These are phyloP conservation scores for Aspergillus ostianus DNA, from an alignment of 495 filamentous ascomycete genomes.

Conservation along the genomic window DNA sequence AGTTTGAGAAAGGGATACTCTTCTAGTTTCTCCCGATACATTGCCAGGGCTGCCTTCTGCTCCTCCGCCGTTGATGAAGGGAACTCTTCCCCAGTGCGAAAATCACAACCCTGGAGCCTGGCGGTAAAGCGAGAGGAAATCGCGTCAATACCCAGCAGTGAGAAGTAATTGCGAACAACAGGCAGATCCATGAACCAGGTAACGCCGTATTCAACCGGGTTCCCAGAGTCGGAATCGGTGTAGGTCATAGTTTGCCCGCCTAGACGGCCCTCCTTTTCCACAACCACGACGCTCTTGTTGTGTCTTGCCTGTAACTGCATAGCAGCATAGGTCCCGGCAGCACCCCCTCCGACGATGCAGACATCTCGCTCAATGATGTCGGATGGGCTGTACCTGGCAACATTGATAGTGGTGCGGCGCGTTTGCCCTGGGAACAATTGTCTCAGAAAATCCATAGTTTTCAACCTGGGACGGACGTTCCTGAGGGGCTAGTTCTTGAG, in stretches of 20 bases:
- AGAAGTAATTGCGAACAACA: slow-evolving; percentile 33
- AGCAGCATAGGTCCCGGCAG: slow-evolving; percentile 42
- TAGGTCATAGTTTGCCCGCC: slow-evolving; percentile 47
- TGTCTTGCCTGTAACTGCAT: slow-evolving; percentile 29
- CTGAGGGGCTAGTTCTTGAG: not conserved
- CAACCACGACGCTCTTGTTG: slow-evolving; percentile 35
- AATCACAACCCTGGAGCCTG: not conserved
- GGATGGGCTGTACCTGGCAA: not conserved
- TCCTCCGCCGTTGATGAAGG: not conserved
- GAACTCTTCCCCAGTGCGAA: slow-evolving; percentile 6
- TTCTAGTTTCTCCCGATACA: slow-evolving; percentile 26
- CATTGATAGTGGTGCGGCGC: not conserved
- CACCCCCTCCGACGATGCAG: slow-evolving; percentile 46
- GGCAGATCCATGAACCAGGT: slow-evolving; percentile 31
- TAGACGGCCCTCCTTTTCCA: slow-evolving; percentile 37
- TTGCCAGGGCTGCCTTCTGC: slow-evolving; percentile 5
- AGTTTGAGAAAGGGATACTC: slow-evolving; percentile 41
- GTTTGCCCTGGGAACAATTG: not conserved
- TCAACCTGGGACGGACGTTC: not conserved
- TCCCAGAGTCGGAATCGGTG: slow-evolving; percentile 33
- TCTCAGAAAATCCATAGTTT: not conserved
- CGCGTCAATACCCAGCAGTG: not conserved
- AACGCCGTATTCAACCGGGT: slow-evolving; percentile 41
- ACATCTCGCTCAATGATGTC: slow-evolving; percentile 30
- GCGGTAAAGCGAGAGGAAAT: not conserved